phyloP scores from a whole-genome alignment of 1,139 yeast species.

The Arxiozyma slooffiae region DNA sequence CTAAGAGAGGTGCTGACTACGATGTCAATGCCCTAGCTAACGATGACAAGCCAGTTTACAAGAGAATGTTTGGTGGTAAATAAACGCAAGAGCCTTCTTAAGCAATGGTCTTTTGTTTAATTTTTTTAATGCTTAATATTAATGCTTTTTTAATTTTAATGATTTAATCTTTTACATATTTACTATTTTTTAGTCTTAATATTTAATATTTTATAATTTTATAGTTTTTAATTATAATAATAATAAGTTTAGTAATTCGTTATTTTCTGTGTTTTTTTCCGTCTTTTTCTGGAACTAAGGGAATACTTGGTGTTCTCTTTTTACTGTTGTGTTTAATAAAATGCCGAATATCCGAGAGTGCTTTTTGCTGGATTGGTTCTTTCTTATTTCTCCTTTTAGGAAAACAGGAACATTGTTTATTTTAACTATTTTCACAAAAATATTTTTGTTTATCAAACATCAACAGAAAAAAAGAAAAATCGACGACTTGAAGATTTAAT shows the following conservation, averaged over 20 bases:
- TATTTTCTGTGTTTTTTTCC: too few species aligned
- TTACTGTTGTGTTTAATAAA: too few species aligned
- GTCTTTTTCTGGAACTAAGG: not conserved
- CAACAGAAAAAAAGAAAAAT: too few species aligned
- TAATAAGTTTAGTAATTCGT: not conserved
- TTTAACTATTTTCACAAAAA: too few species aligned
- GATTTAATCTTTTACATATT: not conserved
- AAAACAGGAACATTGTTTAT: too few species aligned
- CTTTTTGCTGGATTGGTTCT: too few species aligned
- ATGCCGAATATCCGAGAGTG: not conserved
- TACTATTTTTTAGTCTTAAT: not conserved
- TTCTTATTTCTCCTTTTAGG: too few species aligned
- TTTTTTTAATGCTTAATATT: not conserved
- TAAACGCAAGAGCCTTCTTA: not conserved
- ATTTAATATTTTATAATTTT: too few species aligned
- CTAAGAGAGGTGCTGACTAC: constrained; percentile 26
- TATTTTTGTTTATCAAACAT: too few species aligned
- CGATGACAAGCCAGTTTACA: constrained; percentile 10
- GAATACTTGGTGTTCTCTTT: not conserved
- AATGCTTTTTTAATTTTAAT: not conserved
- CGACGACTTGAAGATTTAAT: too few species aligned
- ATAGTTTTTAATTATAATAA: too few species aligned
- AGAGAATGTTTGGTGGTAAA: constrained; percentile 11
- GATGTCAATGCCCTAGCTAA: constrained; percentile 9
- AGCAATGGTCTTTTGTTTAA: not conserved